A percentile compares a stretch with the other conserved stretches of the same genome.
phyloP scores from a whole-genome alignment of 2,329 filamentous ascomycete genomes.

The Aurifilum marmelostoma region DNA sequence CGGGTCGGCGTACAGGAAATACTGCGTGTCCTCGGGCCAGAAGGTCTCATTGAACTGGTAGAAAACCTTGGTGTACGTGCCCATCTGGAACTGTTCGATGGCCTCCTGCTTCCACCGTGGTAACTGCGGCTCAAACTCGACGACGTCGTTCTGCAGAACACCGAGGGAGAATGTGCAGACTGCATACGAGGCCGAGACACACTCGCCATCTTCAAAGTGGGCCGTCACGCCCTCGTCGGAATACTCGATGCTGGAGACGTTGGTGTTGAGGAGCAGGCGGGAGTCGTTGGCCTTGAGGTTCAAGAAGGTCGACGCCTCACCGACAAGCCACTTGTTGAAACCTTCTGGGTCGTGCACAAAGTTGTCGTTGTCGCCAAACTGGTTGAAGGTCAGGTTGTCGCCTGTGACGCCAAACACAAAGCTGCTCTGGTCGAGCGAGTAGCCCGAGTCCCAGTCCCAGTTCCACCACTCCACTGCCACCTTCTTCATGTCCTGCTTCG shows the following conservation, averaged over 20 bases:
- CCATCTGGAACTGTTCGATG: slow-evolving; percentile 69
- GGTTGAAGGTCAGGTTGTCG: slow-evolving; percentile 64
- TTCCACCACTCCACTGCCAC: slow-evolving; percentile 65
- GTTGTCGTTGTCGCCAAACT: slow-evolving; percentile 65
- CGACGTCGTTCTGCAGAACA: slow-evolving; percentile 64
- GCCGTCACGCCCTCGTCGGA: slow-evolving; percentile 56
- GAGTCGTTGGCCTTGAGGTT: slow-evolving; percentile 49
- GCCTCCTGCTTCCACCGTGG: slow-evolving; percentile 67
- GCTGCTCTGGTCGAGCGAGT: slow-evolving; percentile 58
- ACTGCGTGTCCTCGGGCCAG: slow-evolving; percentile 55
- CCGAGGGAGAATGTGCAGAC: slow-evolving; percentile 71
- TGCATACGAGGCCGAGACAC: slow-evolving; percentile 63
- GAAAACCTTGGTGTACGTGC: slow-evolving; percentile 75
- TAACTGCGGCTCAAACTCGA: slow-evolving; percentile 61
- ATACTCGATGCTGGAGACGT: slow-evolving; percentile 59
- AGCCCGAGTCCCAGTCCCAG: slow-evolving; percentile 63
- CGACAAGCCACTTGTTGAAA: slow-evolving; percentile 60
- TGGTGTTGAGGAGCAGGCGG: slow-evolving; percentile 61
- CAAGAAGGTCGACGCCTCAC: slow-evolving; percentile 62
- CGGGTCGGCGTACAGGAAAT: slow-evolving; percentile 50
- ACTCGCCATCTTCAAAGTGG: slow-evolving; percentile 55
- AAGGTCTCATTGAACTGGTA: slow-evolving; percentile 70
- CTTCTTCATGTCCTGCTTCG: slow-evolving; percentile 55
- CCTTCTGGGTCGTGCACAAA: slow-evolving; percentile 65
- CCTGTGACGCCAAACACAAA: slow-evolving; percentile 58